phyloP scores from a whole-genome alignment of 768 basidiomycete species.

The Clavaria fumosa region DNA sequence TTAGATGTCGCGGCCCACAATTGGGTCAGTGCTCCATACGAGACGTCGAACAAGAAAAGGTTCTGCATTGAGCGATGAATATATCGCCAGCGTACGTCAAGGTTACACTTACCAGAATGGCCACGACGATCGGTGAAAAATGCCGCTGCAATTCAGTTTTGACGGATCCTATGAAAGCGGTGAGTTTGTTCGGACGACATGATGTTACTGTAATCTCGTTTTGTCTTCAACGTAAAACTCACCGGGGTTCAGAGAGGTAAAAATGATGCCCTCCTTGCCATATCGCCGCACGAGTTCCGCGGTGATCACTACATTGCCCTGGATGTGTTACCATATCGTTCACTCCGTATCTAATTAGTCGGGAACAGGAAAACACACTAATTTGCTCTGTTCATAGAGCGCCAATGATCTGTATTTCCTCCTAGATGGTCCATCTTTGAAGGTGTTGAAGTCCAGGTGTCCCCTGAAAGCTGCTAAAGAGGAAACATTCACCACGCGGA shows the following conservation, averaged over 20 bases:
- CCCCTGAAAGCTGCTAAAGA: slow-evolving; percentile 22
- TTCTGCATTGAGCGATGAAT: slow-evolving; percentile 9
- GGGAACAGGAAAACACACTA: slow-evolving; percentile 18
- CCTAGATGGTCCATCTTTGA: slow-evolving; percentile 22
- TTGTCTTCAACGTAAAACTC: no score
- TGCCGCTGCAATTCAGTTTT: slow-evolving; percentile 19
- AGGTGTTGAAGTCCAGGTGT: slow-evolving; percentile 24
- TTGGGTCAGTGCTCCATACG: slow-evolving; percentile 32
- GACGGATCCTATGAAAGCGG: slow-evolving; percentile 13
- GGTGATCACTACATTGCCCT: slow-evolving; percentile 31
- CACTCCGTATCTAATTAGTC: neutral
- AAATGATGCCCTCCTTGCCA: slow-evolving; percentile 31
- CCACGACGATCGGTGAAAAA: no score
- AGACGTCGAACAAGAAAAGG: slow-evolving; percentile 16
- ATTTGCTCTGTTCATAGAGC: slow-evolving; percentile 28
- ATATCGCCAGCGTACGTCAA: neutral
- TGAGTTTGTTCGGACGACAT: no score
- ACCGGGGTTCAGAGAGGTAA: slow-evolving; percentile 32
- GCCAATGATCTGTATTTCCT: slow-evolving; percentile 9
- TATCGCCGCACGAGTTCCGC: slow-evolving; percentile 33
- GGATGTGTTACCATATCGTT: neutral
- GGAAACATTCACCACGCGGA: slow-evolving; percentile 33
- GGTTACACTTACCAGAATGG: no score
- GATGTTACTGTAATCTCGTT: no score
- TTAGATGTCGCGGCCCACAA: slow-evolving; percentile 33